Conservation (phyloP, 345 rosid species). For the Pugionium cornutum region DNA sequence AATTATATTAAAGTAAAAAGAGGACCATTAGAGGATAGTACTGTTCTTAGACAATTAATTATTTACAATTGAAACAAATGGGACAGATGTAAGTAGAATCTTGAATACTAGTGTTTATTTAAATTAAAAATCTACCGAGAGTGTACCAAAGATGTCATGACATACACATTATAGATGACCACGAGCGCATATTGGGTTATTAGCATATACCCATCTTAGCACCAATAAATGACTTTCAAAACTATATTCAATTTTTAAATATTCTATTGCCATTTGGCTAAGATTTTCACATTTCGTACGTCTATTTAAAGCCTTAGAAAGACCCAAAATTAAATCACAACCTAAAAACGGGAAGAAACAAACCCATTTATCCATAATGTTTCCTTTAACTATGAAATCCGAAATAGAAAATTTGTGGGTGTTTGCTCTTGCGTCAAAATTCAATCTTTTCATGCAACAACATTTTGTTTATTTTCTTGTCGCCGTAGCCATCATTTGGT, state of each 20-base stretch:
- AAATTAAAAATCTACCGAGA: neutral
- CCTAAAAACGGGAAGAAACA: conserved; percentile 20
- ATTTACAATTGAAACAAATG: neutral
- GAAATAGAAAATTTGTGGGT: conserved; percentile 50
- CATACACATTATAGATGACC: conserved; percentile 32
- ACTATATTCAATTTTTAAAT: neutral
- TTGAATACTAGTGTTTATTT: conserved; percentile 11
- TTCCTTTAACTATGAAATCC: conserved; percentile 40
- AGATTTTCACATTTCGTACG: conserved; percentile 1
- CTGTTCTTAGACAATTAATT: neutral
- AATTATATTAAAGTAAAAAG: neutral
- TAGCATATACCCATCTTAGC: conserved; percentile 33
- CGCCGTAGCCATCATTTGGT: conserved; percentile 45
- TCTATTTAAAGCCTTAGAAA: conserved; percentile 32
- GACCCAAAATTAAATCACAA: conserved; percentile 33
- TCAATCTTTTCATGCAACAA: conserved; percentile 37
- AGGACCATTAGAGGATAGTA: conserved; percentile 12
- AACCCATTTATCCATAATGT: conserved; percentile 12
- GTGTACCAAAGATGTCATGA: conserved; percentile 27
- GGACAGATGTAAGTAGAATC: conserved; percentile 24
- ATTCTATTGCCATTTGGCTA: conserved; percentile 32
- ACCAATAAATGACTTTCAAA: conserved; percentile 20
- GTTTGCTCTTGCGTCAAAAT: conserved; percentile 60
- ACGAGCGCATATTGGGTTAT: conserved; percentile 16
- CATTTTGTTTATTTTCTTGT: conserved; percentile 48